Conservation (phyloP, 805 yeast species). For the Ogataea nonfermentans region DNA sequence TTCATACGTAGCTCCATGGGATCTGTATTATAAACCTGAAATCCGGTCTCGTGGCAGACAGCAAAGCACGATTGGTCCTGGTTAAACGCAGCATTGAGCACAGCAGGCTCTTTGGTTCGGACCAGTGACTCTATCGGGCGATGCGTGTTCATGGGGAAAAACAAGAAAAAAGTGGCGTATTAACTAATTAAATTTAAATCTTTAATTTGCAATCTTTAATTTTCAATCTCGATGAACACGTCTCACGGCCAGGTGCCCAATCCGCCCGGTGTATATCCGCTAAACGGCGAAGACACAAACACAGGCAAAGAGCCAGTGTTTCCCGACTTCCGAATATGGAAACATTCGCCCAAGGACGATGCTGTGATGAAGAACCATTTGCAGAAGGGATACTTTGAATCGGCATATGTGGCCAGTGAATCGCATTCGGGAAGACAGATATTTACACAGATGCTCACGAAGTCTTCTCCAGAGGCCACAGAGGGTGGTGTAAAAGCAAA, state of each 20-base stretch:
- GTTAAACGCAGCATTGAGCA: constrained; percentile 69
- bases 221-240: constrained; percentile 1
- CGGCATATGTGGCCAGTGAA: constrained; percentile 63
- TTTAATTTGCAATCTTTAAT: neutral
- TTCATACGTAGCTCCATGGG: constrained; percentile 78
- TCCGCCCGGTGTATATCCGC: constrained; percentile 33
- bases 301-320: constrained; percentile 32
- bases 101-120: constrained; percentile 32
- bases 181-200: neutral
- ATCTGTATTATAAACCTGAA: constrained; percentile 80
- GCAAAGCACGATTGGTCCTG: constrained; percentile 92
- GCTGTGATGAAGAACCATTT: constrained; percentile 51
- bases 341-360: constrained; percentile 54
- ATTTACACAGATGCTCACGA: constrained; percentile 37
- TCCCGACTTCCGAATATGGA: constrained; percentile 78
- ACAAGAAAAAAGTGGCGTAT: constrained; percentile 1
- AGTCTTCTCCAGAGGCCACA: constrained; percentile 15
- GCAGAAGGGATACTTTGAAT: constrained; percentile 70
- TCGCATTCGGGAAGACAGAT: constrained; percentile 66
- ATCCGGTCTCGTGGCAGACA: constrained; percentile 75
- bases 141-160: constrained; percentile 34
- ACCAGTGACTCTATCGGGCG: constrained; percentile 25
- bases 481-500: constrained; percentile 21
- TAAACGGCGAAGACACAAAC: constrained; percentile 25
- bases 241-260: constrained; percentile 19